Percentiles rank a stretch among this genome's conserved stretches.
These are phyloP conservation scores for Bruguiera sexangula DNA, from an alignment of 345 rosid species.

Conservation along the genomic window DNA sequence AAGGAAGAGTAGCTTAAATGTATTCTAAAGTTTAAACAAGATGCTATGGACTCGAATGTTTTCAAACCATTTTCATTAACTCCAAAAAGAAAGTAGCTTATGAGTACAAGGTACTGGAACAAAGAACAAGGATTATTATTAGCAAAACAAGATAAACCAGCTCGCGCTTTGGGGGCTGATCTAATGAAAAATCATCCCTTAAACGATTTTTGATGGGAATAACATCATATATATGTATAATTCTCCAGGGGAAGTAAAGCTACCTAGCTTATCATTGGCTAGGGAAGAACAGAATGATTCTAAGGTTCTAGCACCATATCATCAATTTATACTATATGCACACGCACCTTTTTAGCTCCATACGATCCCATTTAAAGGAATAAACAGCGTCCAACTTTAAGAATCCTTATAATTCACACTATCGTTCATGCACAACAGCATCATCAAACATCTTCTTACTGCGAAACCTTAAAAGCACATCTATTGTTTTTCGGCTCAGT, in stretches of 20 bases:
- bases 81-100: no score
- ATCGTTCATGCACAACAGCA: slow-evolving; percentile 25
- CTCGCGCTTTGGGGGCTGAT: no score
- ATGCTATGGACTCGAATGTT: no score
- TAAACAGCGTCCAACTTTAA: slow-evolving; percentile 23
- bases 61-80: no score
- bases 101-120: no score
- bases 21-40: no score
- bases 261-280: slow-evolving; percentile 39
- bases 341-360: neutral
- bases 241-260: slow-evolving; percentile 33
- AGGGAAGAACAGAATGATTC: slow-evolving; percentile 47
- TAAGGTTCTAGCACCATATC: slow-evolving; percentile 33
- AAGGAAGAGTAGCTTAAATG: no score
- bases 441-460: slow-evolving; percentile 9
- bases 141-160: no score
- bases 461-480: neutral
- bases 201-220: no score
- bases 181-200: no score
- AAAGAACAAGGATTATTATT: no score
- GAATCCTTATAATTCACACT: slow-evolving; percentile 35
- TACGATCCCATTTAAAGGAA: slow-evolving; percentile 19
- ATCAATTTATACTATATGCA: slow-evolving; percentile 31
- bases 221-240: slow-evolving; percentile 20
- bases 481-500: no score